Conservation (phyloP, 1,139 yeast genomes). For the Hemisphaericaspora xylofermentans region DNA sequence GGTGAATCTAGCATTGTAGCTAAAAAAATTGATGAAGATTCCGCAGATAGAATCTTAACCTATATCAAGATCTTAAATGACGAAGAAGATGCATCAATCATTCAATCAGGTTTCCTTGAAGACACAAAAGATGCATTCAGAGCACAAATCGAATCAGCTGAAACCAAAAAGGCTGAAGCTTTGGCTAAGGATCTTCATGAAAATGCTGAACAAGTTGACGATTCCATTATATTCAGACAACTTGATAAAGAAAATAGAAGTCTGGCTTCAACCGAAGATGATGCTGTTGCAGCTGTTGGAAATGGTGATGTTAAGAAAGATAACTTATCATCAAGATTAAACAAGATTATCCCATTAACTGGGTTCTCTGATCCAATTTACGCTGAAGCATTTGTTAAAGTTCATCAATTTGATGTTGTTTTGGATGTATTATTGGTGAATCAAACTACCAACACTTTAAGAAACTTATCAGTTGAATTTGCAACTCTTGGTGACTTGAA, state of each 20-base stretch:
- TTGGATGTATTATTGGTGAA: conserved; percentile 91
- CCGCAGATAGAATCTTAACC: conserved; percentile 84
- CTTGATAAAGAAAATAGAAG: conserved; percentile 52
- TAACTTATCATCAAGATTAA: conserved; percentile 71
- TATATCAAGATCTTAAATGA: conserved; percentile 79
- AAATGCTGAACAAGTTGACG: conserved; percentile 81
- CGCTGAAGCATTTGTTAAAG: conserved; percentile 94
- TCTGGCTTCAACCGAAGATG: conserved; percentile 43
- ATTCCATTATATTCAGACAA: conserved; percentile 79
- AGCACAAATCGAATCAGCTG: conserved; percentile 56
- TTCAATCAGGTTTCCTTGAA: conserved; percentile 77
- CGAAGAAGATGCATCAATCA: conserved; percentile 48
- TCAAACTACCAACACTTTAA: conserved; percentile 88
- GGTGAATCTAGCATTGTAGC: conserved; percentile 80
- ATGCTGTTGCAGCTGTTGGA: conserved; percentile 48
- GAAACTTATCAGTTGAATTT: conserved; percentile 91
- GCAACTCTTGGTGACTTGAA: conserved; percentile 95
- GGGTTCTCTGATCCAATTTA: conserved; percentile 98
- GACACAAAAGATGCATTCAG: conserved; percentile 86
- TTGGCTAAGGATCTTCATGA: conserved; percentile 63
- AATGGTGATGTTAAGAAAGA: conserved; percentile 48
- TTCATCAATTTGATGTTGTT: conserved; percentile 94
- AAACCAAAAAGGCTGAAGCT: conserved; percentile 53
- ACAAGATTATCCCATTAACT: conserved; percentile 87
- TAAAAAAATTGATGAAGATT: conserved; percentile 89